Base-by-base conservation (phyloP, 441 rosid species). In the Iberis amara region DNA sequence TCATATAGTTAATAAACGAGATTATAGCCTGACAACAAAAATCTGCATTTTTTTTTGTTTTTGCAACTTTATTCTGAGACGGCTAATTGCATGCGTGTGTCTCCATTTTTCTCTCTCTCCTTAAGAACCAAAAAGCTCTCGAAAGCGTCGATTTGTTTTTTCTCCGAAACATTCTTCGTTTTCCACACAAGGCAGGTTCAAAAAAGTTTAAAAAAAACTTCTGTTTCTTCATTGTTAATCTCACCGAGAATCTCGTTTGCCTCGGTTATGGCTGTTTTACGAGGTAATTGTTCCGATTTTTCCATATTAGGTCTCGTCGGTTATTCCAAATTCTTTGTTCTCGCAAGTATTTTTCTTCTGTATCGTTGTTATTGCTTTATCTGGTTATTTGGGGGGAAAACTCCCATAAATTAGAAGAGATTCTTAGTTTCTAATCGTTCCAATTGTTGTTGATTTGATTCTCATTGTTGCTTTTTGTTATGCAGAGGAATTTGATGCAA, bases 371-470 rank as follows among this genome's bases (percentile, higher is more conserved):
- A 30, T 30, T 30, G 32, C 7, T 30, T 30, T 4, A 30, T 30
- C 7, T 30, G 8, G 32, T 4, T 7, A 31, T 31, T 31, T 31
- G 36, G 10, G 8, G 8, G 36, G 2, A 7, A 8, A 31, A 7
- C 10, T 8, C 36, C 10, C 2, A 31, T 5, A 31, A 7, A 31
- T 31, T 7, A 31, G 36, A 7, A 31, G 36, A 31, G 36, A 31
- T 31, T 31, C 36, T 31, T 31, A 7, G 3, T 8, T 31, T 3
- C 3, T 31, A 31, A 31, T 8, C 9, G 41, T 38, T 5, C 41
- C 41, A 42, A 21, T 35, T 23, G 31, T 36, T 50, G 14, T 11
- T 51, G 55, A 36, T 23, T 24, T 42, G 55, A 51, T 36, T 11
- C 31, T 51, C 43, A 12, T 18, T 3, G 21, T 18, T 18, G 21